Percentiles rank a stretch among this genome's conserved stretches.
These are phyloP conservation scores for Chlorencoelia australis DNA, from an alignment of 2,329 filamentous ascomycete genomes.

Conservation along the genomic window DNA sequence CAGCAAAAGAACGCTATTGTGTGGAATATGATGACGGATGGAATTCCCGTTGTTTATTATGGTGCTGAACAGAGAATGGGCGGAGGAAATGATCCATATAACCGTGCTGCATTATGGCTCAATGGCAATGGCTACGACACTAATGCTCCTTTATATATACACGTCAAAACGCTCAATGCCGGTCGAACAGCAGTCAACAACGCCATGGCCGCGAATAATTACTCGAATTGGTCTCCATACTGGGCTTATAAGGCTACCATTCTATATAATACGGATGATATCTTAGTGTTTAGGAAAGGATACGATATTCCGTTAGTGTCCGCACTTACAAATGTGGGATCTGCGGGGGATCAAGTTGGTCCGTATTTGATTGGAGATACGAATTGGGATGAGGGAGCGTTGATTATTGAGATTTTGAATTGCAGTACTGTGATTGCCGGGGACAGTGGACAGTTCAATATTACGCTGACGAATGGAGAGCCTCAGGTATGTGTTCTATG, in stretches of 20 bases:
- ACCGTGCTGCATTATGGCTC: constrained; percentile 36
- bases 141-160: constrained; percentile 28
- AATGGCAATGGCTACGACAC: constrained; percentile 29
- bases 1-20: constrained; percentile 37
- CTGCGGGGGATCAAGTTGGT: constrained; percentile 2
- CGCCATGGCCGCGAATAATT: constrained; percentile 4
- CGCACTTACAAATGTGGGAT: constrained; percentile 10
- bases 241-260: constrained; percentile 11
- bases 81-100: constrained; percentile 29
- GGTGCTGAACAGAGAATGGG: constrained; percentile 41
- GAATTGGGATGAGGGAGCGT: constrained; percentile 5
- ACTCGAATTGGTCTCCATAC: constrained; percentile 10
- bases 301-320: constrained; percentile 8
- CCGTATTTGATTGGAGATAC: constrained; percentile 11
- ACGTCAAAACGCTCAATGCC: constrained; percentile 33
- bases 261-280: constrained; percentile 6
- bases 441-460: not conserved
- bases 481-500: constrained; percentile 1
- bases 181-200: constrained; percentile 28
- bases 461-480: constrained; percentile 1
- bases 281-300: constrained; percentile 12
- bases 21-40: constrained; percentile 38
- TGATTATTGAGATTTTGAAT: constrained; percentile 10
- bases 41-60: constrained; percentile 41
- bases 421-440: constrained; percentile 2